These are phyloP conservation scores for Aspergillus neotritici DNA, from an alignment of 2,329 filamentous ascomycete genomes.

Conservation along the genomic window DNA sequence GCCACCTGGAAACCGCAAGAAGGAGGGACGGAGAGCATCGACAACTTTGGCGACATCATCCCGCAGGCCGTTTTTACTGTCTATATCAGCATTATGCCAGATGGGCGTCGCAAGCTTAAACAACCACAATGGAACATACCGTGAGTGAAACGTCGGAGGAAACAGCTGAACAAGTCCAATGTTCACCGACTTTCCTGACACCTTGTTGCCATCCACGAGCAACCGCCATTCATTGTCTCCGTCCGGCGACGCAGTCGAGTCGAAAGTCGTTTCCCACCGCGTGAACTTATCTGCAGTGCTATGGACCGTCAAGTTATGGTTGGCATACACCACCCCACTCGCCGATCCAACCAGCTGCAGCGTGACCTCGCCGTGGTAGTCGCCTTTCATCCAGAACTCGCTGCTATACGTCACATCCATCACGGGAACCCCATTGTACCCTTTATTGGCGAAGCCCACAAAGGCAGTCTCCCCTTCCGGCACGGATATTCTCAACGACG, in stretches of 20 bases:
- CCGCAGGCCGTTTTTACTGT: conserved; percentile 50
- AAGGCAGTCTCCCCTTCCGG: conserved; percentile 16
- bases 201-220: conserved; percentile 20
- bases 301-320: conserved; percentile 23
- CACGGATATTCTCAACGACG: conserved; percentile 23
- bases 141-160: conserved; percentile 20
- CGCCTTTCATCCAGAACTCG: conserved; percentile 29
- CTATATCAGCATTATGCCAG: not conserved
- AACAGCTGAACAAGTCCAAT: conserved; percentile 25
- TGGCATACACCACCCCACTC: conserved; percentile 21
- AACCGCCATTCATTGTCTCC: conserved; percentile 28
- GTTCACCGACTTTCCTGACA: conserved; percentile 16
- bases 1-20: conserved; percentile 61
- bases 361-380: conserved; percentile 22
- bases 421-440: conserved; percentile 28
- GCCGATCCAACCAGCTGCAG: conserved; percentile 22
- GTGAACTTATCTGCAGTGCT: conserved; percentile 16
- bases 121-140: conserved; percentile 5
- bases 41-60: conserved; percentile 52
- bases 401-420: conserved; percentile 21
- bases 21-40: conserved; percentile 49
- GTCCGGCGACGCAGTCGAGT: conserved; percentile 16
- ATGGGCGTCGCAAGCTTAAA: not conserved
- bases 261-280: conserved; percentile 18
- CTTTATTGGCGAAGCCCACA: conserved; percentile 44